Evolutionary conservation across 1,139 yeast genomes (phyloP).

Genomic region (Kluyveromyces marxianus): DNA sequence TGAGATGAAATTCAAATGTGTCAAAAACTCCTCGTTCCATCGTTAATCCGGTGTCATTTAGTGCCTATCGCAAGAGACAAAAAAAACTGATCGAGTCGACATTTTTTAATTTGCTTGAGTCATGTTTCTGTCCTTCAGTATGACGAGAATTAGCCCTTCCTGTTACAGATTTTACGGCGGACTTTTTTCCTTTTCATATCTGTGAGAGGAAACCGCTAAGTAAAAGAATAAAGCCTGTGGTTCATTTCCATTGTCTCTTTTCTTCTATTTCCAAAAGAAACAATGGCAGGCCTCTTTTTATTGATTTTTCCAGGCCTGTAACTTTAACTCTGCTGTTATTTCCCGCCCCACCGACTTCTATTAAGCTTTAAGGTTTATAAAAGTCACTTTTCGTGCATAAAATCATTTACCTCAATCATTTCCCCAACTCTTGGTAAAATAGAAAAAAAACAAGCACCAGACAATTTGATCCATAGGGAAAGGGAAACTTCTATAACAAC

Average conservation of each 20-base stretch:
- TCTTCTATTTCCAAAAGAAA: not conserved
- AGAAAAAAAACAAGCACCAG: not conserved
- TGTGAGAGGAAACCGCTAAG: not conserved
- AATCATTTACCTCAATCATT: constrained; percentile 1
- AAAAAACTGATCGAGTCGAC: no score
- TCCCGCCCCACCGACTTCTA: not conserved
- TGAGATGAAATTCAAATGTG: not conserved
- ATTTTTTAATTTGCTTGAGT: not conserved
- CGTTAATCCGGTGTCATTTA: constrained; percentile 3
- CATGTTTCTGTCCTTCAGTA: constrained; percentile 2
- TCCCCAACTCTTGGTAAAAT: not conserved
- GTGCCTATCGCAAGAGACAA: not conserved
- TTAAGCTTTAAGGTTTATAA: not conserved
- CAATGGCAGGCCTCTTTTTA: constrained; percentile 4
- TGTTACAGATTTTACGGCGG: not conserved
- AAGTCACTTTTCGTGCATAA: not conserved
- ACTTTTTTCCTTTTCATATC: not conserved
- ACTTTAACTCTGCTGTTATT: not conserved
- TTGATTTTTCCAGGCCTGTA: constrained; percentile 5
- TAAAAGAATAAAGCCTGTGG: not conserved
- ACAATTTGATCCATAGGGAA: no score
- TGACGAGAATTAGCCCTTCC: constrained; percentile 2
- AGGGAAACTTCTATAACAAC: not conserved
- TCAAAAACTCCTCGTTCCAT: not conserved
- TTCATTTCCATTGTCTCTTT: not conserved